Conservation (phyloP, 441 rosid species). For the Erodium texanum region DNA sequence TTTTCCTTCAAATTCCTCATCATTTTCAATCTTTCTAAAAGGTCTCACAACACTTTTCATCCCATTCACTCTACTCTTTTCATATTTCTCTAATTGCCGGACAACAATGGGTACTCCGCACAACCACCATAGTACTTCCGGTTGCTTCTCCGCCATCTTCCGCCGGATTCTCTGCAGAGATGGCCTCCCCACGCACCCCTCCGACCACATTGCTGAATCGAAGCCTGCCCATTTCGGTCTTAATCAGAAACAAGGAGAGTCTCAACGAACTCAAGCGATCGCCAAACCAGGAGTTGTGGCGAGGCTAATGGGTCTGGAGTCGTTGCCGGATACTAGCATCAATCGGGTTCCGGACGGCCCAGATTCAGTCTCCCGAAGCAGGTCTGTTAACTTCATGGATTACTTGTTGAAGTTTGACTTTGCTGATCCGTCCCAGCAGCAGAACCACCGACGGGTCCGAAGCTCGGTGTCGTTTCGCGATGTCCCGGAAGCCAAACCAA, state of each 20-base stretch:
- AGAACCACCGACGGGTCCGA: slow-evolving; percentile 48
- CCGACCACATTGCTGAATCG: slow-evolving; percentile 33
- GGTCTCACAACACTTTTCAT: neutral
- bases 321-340: slow-evolving; percentile 36
- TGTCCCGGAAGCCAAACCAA: too few relatives aligned
- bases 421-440: slow-evolving; percentile 11
- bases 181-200: slow-evolving; percentile 64
- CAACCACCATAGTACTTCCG: slow-evolving; percentile 28
- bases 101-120: slow-evolving; percentile 23
- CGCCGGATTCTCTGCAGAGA: slow-evolving; percentile 61
- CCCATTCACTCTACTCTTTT: neutral
- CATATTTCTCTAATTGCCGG: neutral
- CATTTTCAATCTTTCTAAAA: neutral
- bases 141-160: slow-evolving; percentile 53
- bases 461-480: slow-evolving; percentile 80
- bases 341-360: slow-evolving; percentile 31
- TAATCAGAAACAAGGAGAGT: slow-evolving; percentile 9
- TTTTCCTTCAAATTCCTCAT: neutral
- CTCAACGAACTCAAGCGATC: slow-evolving; percentile 4
- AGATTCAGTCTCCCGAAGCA: slow-evolving; percentile 45
- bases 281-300: slow-evolving; percentile 65
- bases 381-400: slow-evolving; percentile 89
- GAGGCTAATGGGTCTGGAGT: slow-evolving; percentile 77
- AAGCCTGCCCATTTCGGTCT: slow-evolving; percentile 18
- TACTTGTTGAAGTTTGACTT: slow-evolving; percentile 35